Percentiles rank a stretch among this genome's conserved stretches.
These are phyloP conservation scores for Tylopilus felleus DNA, from an alignment of 768 basidiomycete species.

Conservation along the genomic window DNA sequence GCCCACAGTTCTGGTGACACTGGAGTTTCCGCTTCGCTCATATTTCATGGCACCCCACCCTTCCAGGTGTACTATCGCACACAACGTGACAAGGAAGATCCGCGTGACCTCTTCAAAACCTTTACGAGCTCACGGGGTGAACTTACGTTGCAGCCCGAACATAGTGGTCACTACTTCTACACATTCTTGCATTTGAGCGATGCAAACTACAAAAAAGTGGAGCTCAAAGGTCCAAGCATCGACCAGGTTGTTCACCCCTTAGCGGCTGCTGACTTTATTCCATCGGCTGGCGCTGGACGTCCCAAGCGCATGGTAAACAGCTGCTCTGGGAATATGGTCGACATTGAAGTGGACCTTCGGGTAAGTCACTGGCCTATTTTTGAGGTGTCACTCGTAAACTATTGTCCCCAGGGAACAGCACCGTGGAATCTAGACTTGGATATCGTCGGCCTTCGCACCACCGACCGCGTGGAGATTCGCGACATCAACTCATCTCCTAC, in stretches of 20 bases:
- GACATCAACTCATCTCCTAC: slow-evolving; percentile 55
- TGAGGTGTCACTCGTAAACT: not conserved
- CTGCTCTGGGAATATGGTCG: slow-evolving; percentile 74
- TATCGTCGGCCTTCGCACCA: slow-evolving; percentile 67
- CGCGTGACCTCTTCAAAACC: slow-evolving; percentile 55
- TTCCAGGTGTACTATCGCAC: slow-evolving; percentile 80
- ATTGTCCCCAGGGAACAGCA: slow-evolving; percentile 63
- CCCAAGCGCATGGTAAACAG: slow-evolving; percentile 62
- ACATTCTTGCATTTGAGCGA: slow-evolving; percentile 78
- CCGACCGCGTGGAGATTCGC: slow-evolving; percentile 54
- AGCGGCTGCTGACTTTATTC: slow-evolving; percentile 73
- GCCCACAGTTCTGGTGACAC: slow-evolving; percentile 76
- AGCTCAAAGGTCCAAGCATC: slow-evolving; percentile 72
- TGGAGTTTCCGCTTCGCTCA: slow-evolving; percentile 82
- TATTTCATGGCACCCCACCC: slow-evolving; percentile 85
- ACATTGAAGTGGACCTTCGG: slow-evolving; percentile 76
- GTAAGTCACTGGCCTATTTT: slow-evolving; percentile 39
- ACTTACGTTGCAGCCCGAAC: slow-evolving; percentile 80
- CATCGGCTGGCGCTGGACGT: slow-evolving; percentile 36
- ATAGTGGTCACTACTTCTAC: slow-evolving; percentile 87
- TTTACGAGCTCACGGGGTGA: slow-evolving; percentile 75
- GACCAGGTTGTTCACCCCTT: slow-evolving; percentile 89
- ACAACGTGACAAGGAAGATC: slow-evolving; percentile 64
- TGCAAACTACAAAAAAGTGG: slow-evolving; percentile 74
- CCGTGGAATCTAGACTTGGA: slow-evolving; percentile 89